Evolutionary conservation across 257 asterid species (phyloP), one percentile per base, ranked within the genome.

Genomic region (Thymus mandschuricus): DNA sequence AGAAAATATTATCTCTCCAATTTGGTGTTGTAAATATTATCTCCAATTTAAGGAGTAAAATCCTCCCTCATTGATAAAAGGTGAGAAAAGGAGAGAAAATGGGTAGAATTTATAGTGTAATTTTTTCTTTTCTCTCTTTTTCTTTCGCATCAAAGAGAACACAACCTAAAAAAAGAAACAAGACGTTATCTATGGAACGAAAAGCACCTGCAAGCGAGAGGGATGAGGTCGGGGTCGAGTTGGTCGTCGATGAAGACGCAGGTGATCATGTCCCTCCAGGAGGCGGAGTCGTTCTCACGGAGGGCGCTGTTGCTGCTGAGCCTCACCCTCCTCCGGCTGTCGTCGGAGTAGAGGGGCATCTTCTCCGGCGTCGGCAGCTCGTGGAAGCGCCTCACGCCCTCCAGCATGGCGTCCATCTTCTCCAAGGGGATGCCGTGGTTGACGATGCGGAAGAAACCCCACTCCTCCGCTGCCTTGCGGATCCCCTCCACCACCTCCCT

Each of bases 371-470:
- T 2, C 0, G 81, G 75, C 43, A 58, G 78, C 62, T 82, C 86
- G 64, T 82, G 84, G 80, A 82, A 79, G 8, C 75, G 61, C 61
- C 31, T 60, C 7, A 60, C 74, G 6, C 57, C 81, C 1, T 34
- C 82, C 67, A 79, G 3, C 71, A 79, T 76, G 62, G 68, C 78
- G 31, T 82, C 82, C 86, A 82, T 79, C 7, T 43, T 46, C 12
- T 61, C 70, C 4, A 46, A 8, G 2, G 84, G 78, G 28, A 82
- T 35, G 6, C 70, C 54, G 30, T 79, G 84, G 75, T 79, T 79
- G 45, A 79, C 73, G 44, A 79, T 67, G 29, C 69, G 55, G 58
- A 82, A 82, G 41, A 82, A 79, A 0, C 86, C 86, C 86, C 86
- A 82, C 1, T 45, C 71, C 1, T 35, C 50, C 0, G 78, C 64